Conservation (phyloP, 2,329 filamentous ascomycete genomes). For the Penicillium capsulatum region DNA sequence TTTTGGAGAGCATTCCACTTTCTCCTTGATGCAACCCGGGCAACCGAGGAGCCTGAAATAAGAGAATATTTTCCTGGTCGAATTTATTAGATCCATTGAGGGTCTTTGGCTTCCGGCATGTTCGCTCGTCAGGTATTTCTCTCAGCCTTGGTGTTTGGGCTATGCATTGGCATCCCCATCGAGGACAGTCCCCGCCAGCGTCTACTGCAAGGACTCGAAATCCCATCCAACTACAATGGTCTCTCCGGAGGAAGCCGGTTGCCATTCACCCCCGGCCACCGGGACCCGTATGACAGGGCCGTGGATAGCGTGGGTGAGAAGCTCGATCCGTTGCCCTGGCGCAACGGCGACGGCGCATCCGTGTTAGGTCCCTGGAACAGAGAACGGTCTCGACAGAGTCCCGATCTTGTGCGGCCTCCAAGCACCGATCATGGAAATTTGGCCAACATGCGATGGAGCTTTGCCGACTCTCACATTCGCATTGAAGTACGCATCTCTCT, state of each 20-base stretch:
- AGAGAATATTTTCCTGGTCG: too few relatives aligned
- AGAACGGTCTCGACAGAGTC: conserved; percentile 64
- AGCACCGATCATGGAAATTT: conserved; percentile 69
- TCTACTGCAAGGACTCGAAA: conserved; percentile 3
- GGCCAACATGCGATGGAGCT: conserved; percentile 69
- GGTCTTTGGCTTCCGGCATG: conserved; percentile 3
- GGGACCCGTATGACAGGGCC: conserved; percentile 60
- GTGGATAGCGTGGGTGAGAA: conserved; percentile 58
- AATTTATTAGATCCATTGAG: too few relatives aligned
- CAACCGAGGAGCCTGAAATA: too few relatives aligned
- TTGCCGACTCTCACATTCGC: conserved; percentile 60
- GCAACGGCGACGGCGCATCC: conserved; percentile 61
- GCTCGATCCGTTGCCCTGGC: conserved; percentile 62
- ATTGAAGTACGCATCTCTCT: conserved; percentile 49
- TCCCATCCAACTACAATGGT: conserved; percentile 5
- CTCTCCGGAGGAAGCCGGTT: conserved; percentile 14
- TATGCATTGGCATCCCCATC: conserved; percentile 1
- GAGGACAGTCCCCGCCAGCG: conserved; percentile 3
- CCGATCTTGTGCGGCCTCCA: conserved; percentile 67
- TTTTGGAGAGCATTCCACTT: too few relatives aligned
- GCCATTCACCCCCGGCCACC: conserved; percentile 58
- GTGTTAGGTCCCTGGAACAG: conserved; percentile 67
- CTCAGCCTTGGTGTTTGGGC: conserved; percentile 1
- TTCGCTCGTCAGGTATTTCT: not conserved
- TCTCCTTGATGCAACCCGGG: too few relatives aligned